Base-by-base conservation (phyloP, 169 alveolate species). In the Plasmodium gonderi region DNA sequence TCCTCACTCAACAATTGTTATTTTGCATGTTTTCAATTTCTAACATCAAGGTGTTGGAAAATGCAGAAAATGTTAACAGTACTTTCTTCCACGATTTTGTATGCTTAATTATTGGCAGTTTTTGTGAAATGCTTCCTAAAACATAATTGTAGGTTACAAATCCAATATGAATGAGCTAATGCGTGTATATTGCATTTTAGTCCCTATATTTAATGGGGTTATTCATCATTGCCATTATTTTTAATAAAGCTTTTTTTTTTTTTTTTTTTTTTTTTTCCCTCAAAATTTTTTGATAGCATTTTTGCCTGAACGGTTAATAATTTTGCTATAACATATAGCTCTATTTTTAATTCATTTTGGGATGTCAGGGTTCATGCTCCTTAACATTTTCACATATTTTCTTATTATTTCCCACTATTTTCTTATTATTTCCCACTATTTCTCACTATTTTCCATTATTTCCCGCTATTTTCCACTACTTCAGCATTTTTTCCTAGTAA, bases 271-370 rank as follows among this genome's bases (percentile, higher is more conserved):
- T 60, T 60, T 60, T 7, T 23, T 60, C 8, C 72, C 17, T 26
- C 72, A 60, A n/a, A n/a, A n/a, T n/a, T n/a, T n/a, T 60, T 60
- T 20, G 72, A 17, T 60, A 12, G 72, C 7, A 29, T 60, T 60
- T 78, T 79, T 65, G 23, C 75, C 72, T 79, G 36, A 23, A 20
- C 77, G 33, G n/a, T 51, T 79, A 29, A 38, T 38, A 29, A 14
- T 23, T 33, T 80, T 36, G 20, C 91, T 29, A 47, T 80, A 65
- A n/a, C 47, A n/a, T n/a, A n/a, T n/a, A 60, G 67, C 49, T 64
- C 69, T 17, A 40, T 74, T 42, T 80, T 80, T 80, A 65, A 64
- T 44, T 79, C 42, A 20, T 33, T 23, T 76, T 26, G 29, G 11
- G 8, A 72, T 38, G 4, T 12, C 40, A n/a, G n/a, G n/a, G n/a